Evolutionary conservation across 306 rosid genomes (phyloP).

Genomic region (Prunus persica): DNA sequence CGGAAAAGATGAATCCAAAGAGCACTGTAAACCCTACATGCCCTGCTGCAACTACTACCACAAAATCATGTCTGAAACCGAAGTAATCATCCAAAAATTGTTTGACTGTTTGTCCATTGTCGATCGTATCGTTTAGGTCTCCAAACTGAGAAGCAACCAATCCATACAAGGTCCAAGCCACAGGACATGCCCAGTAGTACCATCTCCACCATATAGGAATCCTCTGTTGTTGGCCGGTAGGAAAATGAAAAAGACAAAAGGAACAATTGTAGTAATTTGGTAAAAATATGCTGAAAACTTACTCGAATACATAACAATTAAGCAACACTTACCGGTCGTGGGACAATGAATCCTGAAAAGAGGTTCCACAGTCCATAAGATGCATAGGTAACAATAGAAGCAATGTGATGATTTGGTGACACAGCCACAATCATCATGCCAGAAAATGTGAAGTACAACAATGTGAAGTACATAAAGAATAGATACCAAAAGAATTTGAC

Average conservation of each 20-base stretch:
- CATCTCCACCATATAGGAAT: slow-evolving; percentile 86
- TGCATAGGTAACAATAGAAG: slow-evolving; percentile 51
- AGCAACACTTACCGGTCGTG: slow-evolving; percentile 49
- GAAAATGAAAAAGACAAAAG: not conserved
- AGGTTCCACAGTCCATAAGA: slow-evolving; percentile 77
- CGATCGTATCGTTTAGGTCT: slow-evolving; percentile 17
- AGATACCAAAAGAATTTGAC: slow-evolving; percentile 71
- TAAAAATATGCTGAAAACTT: not conserved
- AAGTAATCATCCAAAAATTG: slow-evolving; percentile 21
- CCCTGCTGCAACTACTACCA: slow-evolving; percentile 32
- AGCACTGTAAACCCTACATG: slow-evolving; percentile 21
- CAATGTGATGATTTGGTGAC: slow-evolving; percentile 74
- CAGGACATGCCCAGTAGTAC: slow-evolving; percentile 68
- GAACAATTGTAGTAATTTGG: not conserved
- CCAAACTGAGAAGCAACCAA: slow-evolving; percentile 55
- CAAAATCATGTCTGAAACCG: slow-evolving; percentile 40
- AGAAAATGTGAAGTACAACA: slow-evolving; percentile 69
- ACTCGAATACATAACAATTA: not conserved
- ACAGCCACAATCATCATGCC: slow-evolving; percentile 86
- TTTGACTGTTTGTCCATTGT: slow-evolving; percentile 19
- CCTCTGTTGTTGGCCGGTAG: slow-evolving; percentile 25
- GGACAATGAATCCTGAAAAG: slow-evolving; percentile 72
- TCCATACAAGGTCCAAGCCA: slow-evolving; percentile 72
- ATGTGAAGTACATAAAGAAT: slow-evolving; percentile 69
- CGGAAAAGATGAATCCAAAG: slow-evolving; percentile 39